A percentile compares a stretch with the other conserved stretches of the same genome.
phyloP scores from a whole-genome alignment of 2,329 filamentous ascomycete species.

The Fusarium piperis region DNA sequence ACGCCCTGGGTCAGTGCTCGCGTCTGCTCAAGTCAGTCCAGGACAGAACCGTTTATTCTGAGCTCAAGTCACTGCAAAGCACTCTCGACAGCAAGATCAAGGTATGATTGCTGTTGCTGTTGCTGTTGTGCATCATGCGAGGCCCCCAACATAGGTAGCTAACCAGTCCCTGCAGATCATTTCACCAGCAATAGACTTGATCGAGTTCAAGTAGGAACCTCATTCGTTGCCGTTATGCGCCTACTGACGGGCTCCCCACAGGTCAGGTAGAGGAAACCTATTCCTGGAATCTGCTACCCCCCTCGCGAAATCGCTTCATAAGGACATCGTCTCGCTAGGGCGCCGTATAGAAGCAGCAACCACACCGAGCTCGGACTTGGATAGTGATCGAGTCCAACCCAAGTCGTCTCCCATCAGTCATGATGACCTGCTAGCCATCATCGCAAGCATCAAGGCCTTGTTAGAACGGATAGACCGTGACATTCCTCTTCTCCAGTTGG shows the following conservation, averaged over 20 bases:
- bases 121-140: not conserved
- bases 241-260: conserved; percentile 36
- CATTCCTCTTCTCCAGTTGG: conserved; percentile 90
- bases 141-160: conserved; percentile 4
- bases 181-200: conserved; percentile 89
- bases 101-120: conserved; percentile 51
- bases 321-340: conserved; percentile 84
- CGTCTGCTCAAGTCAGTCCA: conserved; percentile 81
- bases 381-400: conserved; percentile 48
- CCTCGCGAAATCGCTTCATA: conserved; percentile 83
- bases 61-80: conserved; percentile 77
- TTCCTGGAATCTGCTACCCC: conserved; percentile 84
- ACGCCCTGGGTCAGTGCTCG: conserved; percentile 84
- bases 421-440: conserved; percentile 73
- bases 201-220: conserved; percentile 79
- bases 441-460: conserved; percentile 78
- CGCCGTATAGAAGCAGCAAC: conserved; percentile 77
- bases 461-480: conserved; percentile 87
- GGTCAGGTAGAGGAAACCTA: conserved; percentile 63
- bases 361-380: conserved; percentile 64
- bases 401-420: conserved; percentile 58
- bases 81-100: conserved; percentile 87
- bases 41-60: conserved; percentile 71
- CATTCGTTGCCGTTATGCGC: conserved; percentile 9
- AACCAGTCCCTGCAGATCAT: conserved; percentile 69